phyloP scores from a whole-genome alignment of 768 basidiomycete species.

The Panellus pusillus region DNA sequence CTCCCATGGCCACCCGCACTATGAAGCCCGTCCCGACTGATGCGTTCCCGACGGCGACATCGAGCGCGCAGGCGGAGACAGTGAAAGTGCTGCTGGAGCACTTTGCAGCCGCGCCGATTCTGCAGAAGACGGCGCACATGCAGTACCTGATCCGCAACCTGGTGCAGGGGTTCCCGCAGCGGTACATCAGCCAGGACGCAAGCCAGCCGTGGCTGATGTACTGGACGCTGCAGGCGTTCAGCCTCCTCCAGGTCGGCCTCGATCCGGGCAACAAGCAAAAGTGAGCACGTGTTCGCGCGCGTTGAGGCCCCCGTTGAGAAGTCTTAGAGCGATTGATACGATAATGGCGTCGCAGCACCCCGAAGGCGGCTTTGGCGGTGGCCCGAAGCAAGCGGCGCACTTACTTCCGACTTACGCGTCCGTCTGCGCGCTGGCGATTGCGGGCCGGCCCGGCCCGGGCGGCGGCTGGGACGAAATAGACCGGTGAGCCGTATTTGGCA shows the following conservation, averaged over 20 bases:
- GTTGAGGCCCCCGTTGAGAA: conserved; percentile 4
- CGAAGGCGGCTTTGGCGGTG: conserved; percentile 87
- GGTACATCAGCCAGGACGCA: conserved; percentile 86
- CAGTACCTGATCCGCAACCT: conserved; percentile 74
- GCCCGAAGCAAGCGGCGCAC: conserved; percentile 86
- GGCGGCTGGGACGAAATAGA: conserved; percentile 90
- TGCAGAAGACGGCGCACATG: conserved; percentile 69
- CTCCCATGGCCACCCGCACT: conserved; percentile 18
- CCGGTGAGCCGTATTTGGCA: conserved; percentile 50
- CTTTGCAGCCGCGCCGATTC: conserved; percentile 40
- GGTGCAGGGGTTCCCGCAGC: conserved; percentile 74
- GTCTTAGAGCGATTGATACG: conserved; percentile 71
- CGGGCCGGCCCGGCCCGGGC: conserved; percentile 65
- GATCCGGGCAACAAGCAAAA: conserved; percentile 77
- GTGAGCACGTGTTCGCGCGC: conserved; percentile 39
- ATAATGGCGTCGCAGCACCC: conserved; percentile 82
- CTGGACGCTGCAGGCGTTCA: conserved; percentile 88
- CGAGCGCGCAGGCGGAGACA: conserved; percentile 59
- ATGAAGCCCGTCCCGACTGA: conserved; percentile 49
- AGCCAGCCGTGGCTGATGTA: conserved; percentile 95
- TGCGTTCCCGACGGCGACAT: conserved; percentile 62
- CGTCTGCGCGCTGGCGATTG: conserved; percentile 81
- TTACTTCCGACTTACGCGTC: conserved; percentile 89
- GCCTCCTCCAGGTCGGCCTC: conserved; percentile 73
- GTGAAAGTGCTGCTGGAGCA: conserved; percentile 64